These are phyloP conservation scores for Licmophora abbreviata DNA, from an alignment of 108 stramenopile species.

Conservation along the genomic window DNA sequence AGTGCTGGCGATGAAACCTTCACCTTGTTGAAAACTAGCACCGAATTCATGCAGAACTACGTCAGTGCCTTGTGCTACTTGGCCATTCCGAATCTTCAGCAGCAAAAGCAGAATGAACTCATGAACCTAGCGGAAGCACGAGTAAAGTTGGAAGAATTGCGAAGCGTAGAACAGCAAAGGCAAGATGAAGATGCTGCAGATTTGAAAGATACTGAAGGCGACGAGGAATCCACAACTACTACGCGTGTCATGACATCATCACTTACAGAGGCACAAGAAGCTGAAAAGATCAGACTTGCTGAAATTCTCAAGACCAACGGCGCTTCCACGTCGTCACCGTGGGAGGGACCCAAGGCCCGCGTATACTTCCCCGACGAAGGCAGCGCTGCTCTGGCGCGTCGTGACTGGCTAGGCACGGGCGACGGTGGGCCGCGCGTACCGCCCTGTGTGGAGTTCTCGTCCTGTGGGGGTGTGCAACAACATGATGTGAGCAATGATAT, in stretches of 20 bases:
- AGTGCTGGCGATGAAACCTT: constrained; percentile 87
- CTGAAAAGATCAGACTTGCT: constrained; percentile 7
- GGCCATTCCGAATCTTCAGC: constrained; percentile 51
- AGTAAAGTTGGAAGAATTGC: constrained; percentile 43
- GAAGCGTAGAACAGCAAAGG: too few species aligned
- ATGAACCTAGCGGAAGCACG: constrained; percentile 47
- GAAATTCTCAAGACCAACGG: constrained; percentile 46
- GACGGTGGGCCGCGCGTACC: constrained; percentile 39
- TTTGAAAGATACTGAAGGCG: constrained; percentile 15
- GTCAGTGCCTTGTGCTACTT: constrained; percentile 59
- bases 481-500: constrained; percentile 44
- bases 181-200: constrained; percentile 19
- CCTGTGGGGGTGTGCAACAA: constrained; percentile 61
- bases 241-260: too few species aligned
- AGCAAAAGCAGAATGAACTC: constrained; percentile 43
- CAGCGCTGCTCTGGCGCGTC: constrained; percentile 80
- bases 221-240: too few species aligned
- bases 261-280: neutral
- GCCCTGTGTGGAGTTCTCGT: constrained; percentile 59
- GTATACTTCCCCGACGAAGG: constrained; percentile 93
- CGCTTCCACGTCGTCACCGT: constrained; percentile 9
- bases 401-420: constrained; percentile 60
- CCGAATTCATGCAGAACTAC: constrained; percentile 84
- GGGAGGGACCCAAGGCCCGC: constrained; percentile 46
- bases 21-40: constrained; percentile 73